These are phyloP conservation scores for Coemansia brasiliensis DNA, from an alignment of 192 early-diverging fungal species.

Conservation along the genomic window DNA sequence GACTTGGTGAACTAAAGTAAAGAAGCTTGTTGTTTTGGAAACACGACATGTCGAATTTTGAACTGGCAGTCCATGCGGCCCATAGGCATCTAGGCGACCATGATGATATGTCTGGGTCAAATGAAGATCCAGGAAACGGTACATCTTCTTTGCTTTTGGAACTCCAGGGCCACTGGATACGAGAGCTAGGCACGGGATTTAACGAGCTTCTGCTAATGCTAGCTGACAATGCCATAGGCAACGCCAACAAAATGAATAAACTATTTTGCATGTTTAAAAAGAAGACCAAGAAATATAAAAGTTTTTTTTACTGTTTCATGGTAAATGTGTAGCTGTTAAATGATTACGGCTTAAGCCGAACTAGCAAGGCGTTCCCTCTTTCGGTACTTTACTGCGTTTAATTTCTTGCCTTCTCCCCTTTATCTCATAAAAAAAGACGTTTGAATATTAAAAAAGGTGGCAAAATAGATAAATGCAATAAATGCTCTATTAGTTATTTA, in stretches of 20 bases:
- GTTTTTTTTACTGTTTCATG: too few species aligned
- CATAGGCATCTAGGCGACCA: conserved; percentile 27
- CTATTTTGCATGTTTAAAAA: not conserved
- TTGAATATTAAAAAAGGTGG: not conserved
- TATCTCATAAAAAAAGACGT: too few species aligned
- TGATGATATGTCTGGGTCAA: conserved; percentile 36
- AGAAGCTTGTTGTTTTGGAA: conserved; percentile 28
- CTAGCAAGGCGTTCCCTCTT: too few species aligned
- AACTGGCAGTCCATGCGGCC: conserved; percentile 14
- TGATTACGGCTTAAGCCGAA: too few species aligned
- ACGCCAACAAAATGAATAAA: not conserved
- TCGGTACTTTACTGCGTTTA: too few species aligned
- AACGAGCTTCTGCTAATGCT: not conserved
- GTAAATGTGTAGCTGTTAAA: too few species aligned
- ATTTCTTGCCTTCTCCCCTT: too few species aligned
- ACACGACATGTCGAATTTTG: conserved; percentile 30
- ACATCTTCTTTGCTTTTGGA: conserved; percentile 24
- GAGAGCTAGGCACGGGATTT: not conserved
- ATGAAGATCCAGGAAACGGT: conserved; percentile 17
- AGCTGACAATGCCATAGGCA: not conserved
- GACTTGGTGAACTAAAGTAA: conserved; percentile 43
- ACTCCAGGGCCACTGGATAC: conserved; percentile 45
- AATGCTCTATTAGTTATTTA: not conserved
- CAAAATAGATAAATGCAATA: too few species aligned
- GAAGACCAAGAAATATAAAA: not conserved